Conservation (phyloP, 352 stramenopile species). For the Globisporangium takayamanum region DNA sequence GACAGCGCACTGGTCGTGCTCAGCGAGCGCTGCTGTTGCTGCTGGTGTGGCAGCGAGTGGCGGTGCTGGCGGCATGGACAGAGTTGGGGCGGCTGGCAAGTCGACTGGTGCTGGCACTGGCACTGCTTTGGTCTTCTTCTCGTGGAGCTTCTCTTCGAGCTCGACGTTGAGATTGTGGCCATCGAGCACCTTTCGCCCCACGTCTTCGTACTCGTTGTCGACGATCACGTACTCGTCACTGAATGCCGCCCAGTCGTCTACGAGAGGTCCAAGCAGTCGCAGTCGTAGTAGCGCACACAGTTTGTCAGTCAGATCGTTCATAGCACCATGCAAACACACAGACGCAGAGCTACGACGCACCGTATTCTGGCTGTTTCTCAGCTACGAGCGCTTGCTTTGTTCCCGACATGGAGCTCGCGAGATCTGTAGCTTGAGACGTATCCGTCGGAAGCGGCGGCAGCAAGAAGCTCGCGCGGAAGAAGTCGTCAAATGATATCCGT, state of each 20-base stretch:
- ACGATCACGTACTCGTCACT: conserved; percentile 83
- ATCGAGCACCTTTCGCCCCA: conserved; percentile 63
- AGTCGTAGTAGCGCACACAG: neutral
- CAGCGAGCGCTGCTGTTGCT: too few relatives aligned
- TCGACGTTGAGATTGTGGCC: conserved; percentile 41
- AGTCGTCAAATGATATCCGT: conserved; percentile 76
- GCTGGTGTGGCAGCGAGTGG: neutral
- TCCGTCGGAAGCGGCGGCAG: conserved; percentile 39
- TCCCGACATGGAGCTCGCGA: conserved; percentile 31
- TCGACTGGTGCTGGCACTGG: conserved; percentile 8
- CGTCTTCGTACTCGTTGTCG: conserved; percentile 75
- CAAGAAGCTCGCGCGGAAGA: conserved; percentile 63
- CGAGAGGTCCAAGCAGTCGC: neutral
- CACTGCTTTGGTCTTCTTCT: conserved; percentile 4
- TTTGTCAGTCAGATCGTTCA: too few relatives aligned
- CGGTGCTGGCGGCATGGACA: neutral
- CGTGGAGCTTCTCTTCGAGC: conserved; percentile 30
- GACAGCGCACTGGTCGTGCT: too few relatives aligned
- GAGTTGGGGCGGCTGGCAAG: too few relatives aligned
- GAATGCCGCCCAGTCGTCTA: conserved; percentile 62
- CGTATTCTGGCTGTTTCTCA: conserved; percentile 58
- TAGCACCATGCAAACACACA: too few relatives aligned
- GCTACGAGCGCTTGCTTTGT: conserved; percentile 65
- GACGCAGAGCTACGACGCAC: conserved; percentile 15
- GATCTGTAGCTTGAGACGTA: conserved; percentile 11